These are phyloP conservation scores for Marasmius tenuissimus DNA, from an alignment of 1,284 basidiomycete genomes.

Conservation along the genomic window DNA sequence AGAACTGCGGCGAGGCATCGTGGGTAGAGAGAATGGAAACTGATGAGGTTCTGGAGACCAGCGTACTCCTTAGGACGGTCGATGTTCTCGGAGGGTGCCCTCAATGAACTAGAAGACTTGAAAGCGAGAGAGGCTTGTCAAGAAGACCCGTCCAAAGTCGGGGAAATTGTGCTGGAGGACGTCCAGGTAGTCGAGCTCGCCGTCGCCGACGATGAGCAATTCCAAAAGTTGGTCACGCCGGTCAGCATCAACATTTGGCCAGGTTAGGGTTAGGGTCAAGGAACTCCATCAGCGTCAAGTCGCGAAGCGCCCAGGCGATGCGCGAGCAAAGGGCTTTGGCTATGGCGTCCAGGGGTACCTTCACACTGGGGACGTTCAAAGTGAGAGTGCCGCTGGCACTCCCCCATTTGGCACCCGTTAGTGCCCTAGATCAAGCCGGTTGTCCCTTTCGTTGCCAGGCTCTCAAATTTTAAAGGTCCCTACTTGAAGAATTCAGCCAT, in stretches of 20 bases:
- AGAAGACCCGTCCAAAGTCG: neutral
- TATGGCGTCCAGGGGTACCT: too few relatives aligned
- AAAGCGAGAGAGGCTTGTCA: neutral
- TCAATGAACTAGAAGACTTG: neutral
- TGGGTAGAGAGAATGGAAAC: neutral
- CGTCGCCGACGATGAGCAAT: slow-evolving; percentile 10
- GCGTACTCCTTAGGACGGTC: neutral
- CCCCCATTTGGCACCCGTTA: too few relatives aligned
- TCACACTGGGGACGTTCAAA: too few relatives aligned
- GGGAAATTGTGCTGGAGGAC: neutral
- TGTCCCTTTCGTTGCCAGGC: too few relatives aligned
- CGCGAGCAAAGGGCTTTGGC: too few relatives aligned
- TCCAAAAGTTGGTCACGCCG: slow-evolving; percentile 2
- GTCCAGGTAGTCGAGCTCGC: slow-evolving; percentile 8
- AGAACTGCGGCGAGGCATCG: slow-evolving; percentile 25
- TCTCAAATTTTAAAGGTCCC: too few relatives aligned
- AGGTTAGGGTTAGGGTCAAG: slow-evolving; percentile 13
- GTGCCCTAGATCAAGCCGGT: too few relatives aligned
- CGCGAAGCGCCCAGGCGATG: too few relatives aligned
- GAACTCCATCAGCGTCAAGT: neutral
- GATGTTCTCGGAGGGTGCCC: neutral
- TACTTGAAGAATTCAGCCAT: too few relatives aligned
- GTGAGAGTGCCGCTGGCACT: too few relatives aligned
- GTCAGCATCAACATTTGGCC: slow-evolving; percentile 10
- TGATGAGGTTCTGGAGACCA: neutral